Evolutionary conservation across 208 protist genomes (phyloP), one percentile per base, ranked within the genome.

Genomic region (Naegleria lovaniensis): DNA sequence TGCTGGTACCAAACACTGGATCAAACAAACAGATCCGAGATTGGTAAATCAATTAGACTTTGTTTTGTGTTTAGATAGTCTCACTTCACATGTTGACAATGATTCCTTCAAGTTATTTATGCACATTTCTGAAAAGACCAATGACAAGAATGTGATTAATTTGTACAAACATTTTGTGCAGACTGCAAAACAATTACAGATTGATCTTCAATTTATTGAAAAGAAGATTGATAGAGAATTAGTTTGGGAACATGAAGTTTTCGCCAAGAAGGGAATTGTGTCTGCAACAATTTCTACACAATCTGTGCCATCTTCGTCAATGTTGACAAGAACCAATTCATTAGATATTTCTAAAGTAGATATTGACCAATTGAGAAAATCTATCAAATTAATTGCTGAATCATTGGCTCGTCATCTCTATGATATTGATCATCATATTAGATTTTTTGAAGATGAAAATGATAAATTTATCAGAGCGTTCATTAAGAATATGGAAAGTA

Each of bases 191-290:
- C 33, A 90, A 43, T 22, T 83, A 13, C 15, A 83, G 29, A 79
- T 79, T 38, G 15, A 2, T 43, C 38, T 90, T 7, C 33, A 75
- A 75, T 48, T 90, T 22, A 36, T n/a, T 51, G 6, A 38, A 51
- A 90, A 90, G 38, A 79, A 41, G 40, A 11, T 90, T 79, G 38
- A 75, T 19, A 90, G 38, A 22, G 52, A 90, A n/a, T 36, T 79
- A 7, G 13, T 19, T n/a, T 90, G 87, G 87, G 87, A 90, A 48
- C 87, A 90, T 36, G 87, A 90, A 90, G 16, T 90, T 6, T 83
- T 79, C 15, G 4, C 87, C 39, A 79, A 36, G 38, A 90, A 90
- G 33, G 55, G 38, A n/a, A 79, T 90, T 33, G 4, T 16, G 11
- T 75, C 87, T 38, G 87, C 55, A 15, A 90, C 55, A 5, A 38